Conservation (phyloP, 345 rosid species). For the Salix purpurea region DNA sequence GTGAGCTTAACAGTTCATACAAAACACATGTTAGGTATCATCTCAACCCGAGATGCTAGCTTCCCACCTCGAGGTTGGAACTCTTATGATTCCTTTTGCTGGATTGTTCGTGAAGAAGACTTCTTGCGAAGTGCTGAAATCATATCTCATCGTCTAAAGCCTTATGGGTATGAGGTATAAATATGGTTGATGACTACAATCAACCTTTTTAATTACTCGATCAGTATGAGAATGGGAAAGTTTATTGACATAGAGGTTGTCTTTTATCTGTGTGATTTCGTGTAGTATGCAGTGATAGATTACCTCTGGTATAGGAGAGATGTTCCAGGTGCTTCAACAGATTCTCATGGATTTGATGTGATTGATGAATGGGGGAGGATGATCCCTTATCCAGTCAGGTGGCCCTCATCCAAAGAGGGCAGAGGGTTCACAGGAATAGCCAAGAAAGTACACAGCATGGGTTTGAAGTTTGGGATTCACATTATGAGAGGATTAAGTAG, state of each 20-base stretch:
- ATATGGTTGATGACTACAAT: neutral
- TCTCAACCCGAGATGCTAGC: slow-evolving; percentile 37
- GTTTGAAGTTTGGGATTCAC: slow-evolving; percentile 92
- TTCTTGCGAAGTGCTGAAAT: slow-evolving; percentile 66
- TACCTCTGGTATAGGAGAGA: slow-evolving; percentile 91
- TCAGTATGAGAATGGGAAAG: neutral
- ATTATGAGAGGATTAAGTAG: slow-evolving; percentile 91
- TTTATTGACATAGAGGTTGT: neutral
- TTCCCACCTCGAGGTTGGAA: slow-evolving; percentile 97
- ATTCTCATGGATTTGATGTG: slow-evolving; percentile 81
- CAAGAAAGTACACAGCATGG: slow-evolving; percentile 68
- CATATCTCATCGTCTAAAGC: slow-evolving; percentile 53
- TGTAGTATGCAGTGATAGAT: slow-evolving; percentile 89
- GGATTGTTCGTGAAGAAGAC: slow-evolving; percentile 84
- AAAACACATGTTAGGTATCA: slow-evolving; percentile 25
- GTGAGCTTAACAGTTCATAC: neutral
- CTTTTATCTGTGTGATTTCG: neutral
- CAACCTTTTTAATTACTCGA: neutral
- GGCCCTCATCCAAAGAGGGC: slow-evolving; percentile 89
- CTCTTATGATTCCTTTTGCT: slow-evolving; percentile 87
- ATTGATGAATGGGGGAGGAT: slow-evolving; percentile 93
- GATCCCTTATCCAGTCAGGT: slow-evolving; percentile 72
- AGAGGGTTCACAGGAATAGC: slow-evolving; percentile 82
- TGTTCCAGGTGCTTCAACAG: slow-evolving; percentile 64
- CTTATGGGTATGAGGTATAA: slow-evolving; percentile 71